A percentile compares a stretch with the other conserved stretches of the same genome.
Conservation (phyloP, 140 eudicot genomes). For the Senecio squalidus region DNA sequence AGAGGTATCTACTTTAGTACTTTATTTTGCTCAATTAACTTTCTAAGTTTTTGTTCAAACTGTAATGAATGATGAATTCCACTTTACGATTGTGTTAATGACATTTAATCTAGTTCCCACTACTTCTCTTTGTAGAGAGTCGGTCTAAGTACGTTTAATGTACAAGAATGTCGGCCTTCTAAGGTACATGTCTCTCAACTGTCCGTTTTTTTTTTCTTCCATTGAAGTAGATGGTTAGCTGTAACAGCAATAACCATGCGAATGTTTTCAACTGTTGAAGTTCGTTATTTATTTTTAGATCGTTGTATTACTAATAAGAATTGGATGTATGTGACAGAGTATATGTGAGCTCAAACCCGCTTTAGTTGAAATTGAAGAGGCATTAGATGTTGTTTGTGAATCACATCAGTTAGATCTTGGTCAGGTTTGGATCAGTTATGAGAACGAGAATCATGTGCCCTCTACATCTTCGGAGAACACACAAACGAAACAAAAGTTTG, state of each 20-base stretch:
- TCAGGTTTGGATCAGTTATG: slow-evolving; percentile 1
- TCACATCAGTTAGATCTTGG: not conserved
- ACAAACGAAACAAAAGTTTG: not conserved
- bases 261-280: too few relatives aligned
- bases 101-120: not conserved
- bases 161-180: not conserved
- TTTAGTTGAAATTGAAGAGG: not conserved
- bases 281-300: too few relatives aligned
- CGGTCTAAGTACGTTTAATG: not conserved
- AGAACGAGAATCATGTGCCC: not conserved
- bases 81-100: too few relatives aligned
- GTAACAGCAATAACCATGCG: too few relatives aligned
- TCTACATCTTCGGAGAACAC: not conserved
- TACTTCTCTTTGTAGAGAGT: not conserved
- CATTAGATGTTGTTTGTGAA: not conserved
- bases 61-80: too few relatives aligned
- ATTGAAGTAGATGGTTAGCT: too few relatives aligned
- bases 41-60: too few relatives aligned
- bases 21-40: too few relatives aligned
- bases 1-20: not conserved
- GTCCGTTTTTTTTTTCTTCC: not conserved
- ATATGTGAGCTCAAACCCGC: not conserved
- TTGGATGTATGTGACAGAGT: not conserved
- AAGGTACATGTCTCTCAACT: not conserved
- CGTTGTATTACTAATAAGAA: too few relatives aligned